Conservation (phyloP, 768 basidiomycete species). For the Calocera cornea region DNA sequence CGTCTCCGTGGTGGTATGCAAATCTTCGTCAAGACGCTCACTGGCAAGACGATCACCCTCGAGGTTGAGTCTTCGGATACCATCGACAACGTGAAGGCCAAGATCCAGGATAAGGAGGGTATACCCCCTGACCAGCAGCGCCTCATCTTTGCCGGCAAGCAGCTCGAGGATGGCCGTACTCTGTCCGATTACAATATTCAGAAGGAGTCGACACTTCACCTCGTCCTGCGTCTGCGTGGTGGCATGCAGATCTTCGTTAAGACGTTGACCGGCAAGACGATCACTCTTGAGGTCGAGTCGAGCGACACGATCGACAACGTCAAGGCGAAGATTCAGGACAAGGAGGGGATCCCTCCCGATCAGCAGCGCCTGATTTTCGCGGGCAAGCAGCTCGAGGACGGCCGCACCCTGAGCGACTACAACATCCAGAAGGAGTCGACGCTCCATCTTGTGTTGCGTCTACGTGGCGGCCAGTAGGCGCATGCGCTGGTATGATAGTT, state of each 20-base stretch:
- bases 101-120: conserved; percentile 30
- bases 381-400: conserved; percentile 38
- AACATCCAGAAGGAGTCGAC: conserved; percentile 52
- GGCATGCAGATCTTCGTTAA: conserved; percentile 90
- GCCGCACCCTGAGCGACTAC: conserved; percentile 37
- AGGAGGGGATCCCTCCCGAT: conserved; percentile 38
- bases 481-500: background rate
- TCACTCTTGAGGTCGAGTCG: conserved; percentile 85
- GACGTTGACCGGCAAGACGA: conserved; percentile 81
- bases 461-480: conserved; percentile 41
- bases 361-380: conserved; percentile 37
- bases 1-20: conserved; percentile 89
- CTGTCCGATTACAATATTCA: conserved; percentile 65
- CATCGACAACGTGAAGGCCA: conserved; percentile 68
- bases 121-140: conserved; percentile 82
- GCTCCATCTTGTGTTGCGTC: conserved; percentile 49
- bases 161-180: conserved; percentile 36
- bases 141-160: conserved; percentile 47
- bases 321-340: conserved; percentile 38
- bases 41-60: conserved; percentile 85
- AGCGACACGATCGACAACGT: conserved; percentile 90
- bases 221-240: conserved; percentile 73
- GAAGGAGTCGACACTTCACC: conserved; percentile 63
- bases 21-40: conserved; percentile 69
- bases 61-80: conserved; percentile 80